These are phyloP conservation scores for Persicaria maculosa DNA, from an alignment of 148 eudicot species.

Conservation along the genomic window DNA sequence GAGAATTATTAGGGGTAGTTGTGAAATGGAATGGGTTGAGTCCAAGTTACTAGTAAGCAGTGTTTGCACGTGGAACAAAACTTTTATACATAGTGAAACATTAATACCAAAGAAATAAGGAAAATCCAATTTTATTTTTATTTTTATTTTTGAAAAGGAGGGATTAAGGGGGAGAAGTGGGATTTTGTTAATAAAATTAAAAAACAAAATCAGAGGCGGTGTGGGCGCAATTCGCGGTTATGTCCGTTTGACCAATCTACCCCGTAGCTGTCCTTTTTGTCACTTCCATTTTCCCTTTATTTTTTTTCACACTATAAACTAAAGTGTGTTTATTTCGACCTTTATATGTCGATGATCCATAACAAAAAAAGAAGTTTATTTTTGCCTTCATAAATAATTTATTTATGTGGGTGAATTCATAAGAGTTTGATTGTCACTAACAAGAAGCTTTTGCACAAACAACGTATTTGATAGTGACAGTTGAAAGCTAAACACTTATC, in stretches of 20 bases:
- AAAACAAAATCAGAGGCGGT: neutral
- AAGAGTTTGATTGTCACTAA: no score
- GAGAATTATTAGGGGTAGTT: no score
- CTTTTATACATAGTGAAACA: neutral
- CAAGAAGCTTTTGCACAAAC: no score
- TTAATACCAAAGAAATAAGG: neutral
- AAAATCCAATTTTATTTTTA: neutral
- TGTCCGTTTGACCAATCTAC: slow-evolving; percentile 15
- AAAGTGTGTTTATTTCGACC: no score
- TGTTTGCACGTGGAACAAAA: slow-evolving; percentile 10
- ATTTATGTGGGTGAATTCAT: no score
- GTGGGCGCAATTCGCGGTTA: slow-evolving; percentile 48
- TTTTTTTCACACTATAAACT: no score
- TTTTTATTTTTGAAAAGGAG: neutral
- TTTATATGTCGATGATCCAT: no score
- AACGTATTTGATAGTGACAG: no score
- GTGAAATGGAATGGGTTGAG: neutral
- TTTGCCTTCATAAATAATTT: no score
- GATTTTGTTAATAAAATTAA: neutral
- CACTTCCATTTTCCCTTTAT: neutral
- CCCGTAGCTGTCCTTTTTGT: slow-evolving; percentile 2
- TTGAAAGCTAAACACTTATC: no score
- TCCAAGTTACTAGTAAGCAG: neutral
- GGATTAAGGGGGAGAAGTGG: neutral
- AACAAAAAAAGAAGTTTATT: no score